These are phyloP conservation scores for Penicillium fuscoglaucum DNA, from an alignment of 2,329 filamentous ascomycete species.

Conservation along the genomic window DNA sequence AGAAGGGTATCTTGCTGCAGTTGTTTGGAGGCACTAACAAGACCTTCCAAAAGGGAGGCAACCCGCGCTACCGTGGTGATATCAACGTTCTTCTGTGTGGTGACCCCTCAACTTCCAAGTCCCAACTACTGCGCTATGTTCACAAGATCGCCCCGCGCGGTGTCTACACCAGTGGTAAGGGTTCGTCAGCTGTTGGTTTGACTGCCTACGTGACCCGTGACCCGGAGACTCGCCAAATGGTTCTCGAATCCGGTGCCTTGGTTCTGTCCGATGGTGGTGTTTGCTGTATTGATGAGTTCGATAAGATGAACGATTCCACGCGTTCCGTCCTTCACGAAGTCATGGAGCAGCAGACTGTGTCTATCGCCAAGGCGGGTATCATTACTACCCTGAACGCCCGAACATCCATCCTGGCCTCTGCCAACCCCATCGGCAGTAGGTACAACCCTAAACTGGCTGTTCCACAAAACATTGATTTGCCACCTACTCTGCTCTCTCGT, in stretches of 20 bases:
- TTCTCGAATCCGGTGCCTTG: conserved; percentile 72
- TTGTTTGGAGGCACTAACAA: conserved; percentile 98
- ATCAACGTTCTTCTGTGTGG: conserved; percentile 97
- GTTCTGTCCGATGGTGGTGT: conserved; percentile 74
- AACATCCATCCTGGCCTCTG: conserved; percentile 92
- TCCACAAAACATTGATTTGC: conserved; percentile 96
- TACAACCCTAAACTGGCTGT: conserved; percentile 96
- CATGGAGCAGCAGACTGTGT: conserved; percentile 79
- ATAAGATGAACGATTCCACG: conserved; percentile 76
- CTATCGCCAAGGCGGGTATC: conserved; percentile 75
- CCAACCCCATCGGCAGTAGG: conserved; percentile 96
- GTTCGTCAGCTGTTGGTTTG: conserved; percentile 72
- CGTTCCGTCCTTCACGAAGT: conserved; percentile 75
- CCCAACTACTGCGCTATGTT: conserved; percentile 88
- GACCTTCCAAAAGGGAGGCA: conserved; percentile 93
- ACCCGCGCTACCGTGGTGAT: conserved; percentile 91
- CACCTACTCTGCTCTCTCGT: conserved; percentile 88
- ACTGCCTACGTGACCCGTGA: conserved; percentile 77
- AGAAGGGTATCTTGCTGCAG: conserved; percentile 96
- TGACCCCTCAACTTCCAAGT: conserved; percentile 95
- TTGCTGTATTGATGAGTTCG: conserved; percentile 77
- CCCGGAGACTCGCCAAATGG: conserved; percentile 70
- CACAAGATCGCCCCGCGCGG: conserved; percentile 95
- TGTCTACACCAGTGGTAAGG: conserved; percentile 75
- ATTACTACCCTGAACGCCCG: conserved; percentile 90